These are phyloP conservation scores for Xerophyta viscosa DNA, from an alignment of 106 monocot genomes.

Conservation along the genomic window DNA sequence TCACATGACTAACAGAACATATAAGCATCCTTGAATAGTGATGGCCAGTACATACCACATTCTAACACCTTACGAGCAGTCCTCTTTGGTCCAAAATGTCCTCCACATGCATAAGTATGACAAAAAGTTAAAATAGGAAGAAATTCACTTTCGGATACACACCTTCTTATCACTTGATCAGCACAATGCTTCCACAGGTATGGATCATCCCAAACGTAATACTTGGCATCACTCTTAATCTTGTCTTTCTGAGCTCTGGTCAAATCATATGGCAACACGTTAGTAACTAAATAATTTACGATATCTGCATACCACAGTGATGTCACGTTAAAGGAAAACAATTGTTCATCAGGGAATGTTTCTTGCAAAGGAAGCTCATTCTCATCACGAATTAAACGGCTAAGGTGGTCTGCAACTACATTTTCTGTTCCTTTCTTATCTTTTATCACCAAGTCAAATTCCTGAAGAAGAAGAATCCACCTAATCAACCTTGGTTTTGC, in stretches of 20 bases:
- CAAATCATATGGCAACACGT: background rate
- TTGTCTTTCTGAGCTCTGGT: background rate
- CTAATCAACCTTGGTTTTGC: background rate
- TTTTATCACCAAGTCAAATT: background rate
- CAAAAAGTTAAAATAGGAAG: background rate
- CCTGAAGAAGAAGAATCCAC: constrained; percentile 1
- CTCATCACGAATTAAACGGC: no score
- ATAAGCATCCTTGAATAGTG: no score
- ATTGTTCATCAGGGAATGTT: no score
- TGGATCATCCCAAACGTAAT: background rate
- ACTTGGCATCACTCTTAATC: background rate
- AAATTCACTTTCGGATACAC: background rate
- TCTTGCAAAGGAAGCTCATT: no score
- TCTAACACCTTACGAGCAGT: no score
- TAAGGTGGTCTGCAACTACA: no score
- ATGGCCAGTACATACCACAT: no score
- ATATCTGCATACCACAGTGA: background rate
- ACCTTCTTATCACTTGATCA: background rate
- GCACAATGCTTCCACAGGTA: background rate
- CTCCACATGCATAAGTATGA: background rate
- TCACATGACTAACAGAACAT: no score
- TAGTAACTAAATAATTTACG: background rate
- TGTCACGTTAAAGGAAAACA: no score
- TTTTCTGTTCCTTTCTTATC: no score
- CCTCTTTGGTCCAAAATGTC: background rate